These are phyloP conservation scores for Colletotrichum sp. DNA, from an alignment of 2,329 filamentous ascomycete species.

Conservation along the genomic window DNA sequence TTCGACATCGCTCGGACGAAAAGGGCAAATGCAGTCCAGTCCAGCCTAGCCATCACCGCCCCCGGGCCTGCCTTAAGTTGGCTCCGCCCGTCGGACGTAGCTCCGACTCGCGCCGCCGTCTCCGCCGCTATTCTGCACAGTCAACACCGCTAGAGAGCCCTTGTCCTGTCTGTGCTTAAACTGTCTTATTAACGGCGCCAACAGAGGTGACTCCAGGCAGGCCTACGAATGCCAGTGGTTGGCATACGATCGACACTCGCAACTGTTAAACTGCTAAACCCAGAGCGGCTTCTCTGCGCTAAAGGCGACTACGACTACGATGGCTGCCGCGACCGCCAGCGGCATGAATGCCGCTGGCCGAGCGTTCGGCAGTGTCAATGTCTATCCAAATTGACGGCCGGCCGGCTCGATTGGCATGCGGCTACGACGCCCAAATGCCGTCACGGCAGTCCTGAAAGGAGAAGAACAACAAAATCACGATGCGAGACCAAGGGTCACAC, in stretches of 20 bases:
- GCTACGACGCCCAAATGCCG: not conserved
- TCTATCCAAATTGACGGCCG: not conserved
- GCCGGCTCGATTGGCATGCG: not conserved
- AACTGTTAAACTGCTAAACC: not conserved
- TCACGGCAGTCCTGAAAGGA: not conserved
- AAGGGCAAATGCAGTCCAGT: not conserved
- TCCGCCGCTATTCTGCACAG: not conserved
- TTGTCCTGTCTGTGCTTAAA: constrained; percentile 4
- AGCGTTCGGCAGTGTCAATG: not conserved
- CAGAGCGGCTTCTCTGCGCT: not conserved
- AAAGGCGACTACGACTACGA: not conserved
- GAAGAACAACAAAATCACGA: not conserved
- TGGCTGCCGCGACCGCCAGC: not conserved
- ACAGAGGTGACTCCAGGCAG: not conserved
- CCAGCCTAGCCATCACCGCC: not conserved
- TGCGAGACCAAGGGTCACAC: constrained; percentile 1
- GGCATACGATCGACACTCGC: constrained; percentile 8
- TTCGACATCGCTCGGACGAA: not conserved
- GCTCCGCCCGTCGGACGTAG: not conserved
- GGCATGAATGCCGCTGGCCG: not conserved
- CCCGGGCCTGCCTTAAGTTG: not conserved
- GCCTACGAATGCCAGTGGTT: not conserved
- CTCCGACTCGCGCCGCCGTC: constrained; percentile 4
- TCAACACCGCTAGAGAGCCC: not conserved
- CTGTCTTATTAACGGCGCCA: not conserved